Base-by-base conservation (phyloP, 768 basidiomycete species). In the Pleurotus citrinopileatus region DNA sequence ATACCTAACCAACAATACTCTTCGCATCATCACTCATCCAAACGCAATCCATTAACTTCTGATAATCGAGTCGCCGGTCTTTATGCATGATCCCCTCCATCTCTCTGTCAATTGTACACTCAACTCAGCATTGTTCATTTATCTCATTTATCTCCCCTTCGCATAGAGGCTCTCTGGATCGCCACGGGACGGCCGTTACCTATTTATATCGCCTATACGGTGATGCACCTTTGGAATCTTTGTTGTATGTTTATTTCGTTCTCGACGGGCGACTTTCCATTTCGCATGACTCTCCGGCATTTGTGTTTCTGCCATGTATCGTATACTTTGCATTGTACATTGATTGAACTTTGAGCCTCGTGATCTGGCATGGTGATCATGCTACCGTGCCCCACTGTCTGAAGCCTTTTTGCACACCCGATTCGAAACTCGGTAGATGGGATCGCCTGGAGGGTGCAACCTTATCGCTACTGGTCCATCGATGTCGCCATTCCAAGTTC, bases 201-300 rank as follows among this genome's bases (percentile, higher is more conserved):
- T 47, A 47, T 47, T 28, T 47, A 47, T 47, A 22, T 23, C n/a
- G 45, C 28, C n/a, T 47, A 47, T 47, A 20, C 28, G 45, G 25
- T 15, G 15, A 22, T 13, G 13, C 29, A 32, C 13, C 23, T 27
- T 27, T 17, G 38, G 38, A 40, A 13, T n/a, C n/a, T 50, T 50
- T 34, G 26, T 15, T 50, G 48, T 50, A 50, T 50, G 48, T 50
- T 50, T 50, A 50, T 50, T 44, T 50, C 48, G 48, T 50, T 50
- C 48, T 34, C 29, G 28, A 50, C 48, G 48, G 29, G 48, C 48
- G 48, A 50, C 48, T 34, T 47, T 50, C 29, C 26, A 32, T 23
- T 50, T 50, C 48, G 29, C 10, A 26, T 12, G 12, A 50, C 28
- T 25, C 32, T 7, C 19, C 28, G 48, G 26, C 28, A 48, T 50